These are phyloP conservation scores for Cardiospermum halicacabum DNA, from an alignment of 345 rosid genomes.

Conservation along the genomic window DNA sequence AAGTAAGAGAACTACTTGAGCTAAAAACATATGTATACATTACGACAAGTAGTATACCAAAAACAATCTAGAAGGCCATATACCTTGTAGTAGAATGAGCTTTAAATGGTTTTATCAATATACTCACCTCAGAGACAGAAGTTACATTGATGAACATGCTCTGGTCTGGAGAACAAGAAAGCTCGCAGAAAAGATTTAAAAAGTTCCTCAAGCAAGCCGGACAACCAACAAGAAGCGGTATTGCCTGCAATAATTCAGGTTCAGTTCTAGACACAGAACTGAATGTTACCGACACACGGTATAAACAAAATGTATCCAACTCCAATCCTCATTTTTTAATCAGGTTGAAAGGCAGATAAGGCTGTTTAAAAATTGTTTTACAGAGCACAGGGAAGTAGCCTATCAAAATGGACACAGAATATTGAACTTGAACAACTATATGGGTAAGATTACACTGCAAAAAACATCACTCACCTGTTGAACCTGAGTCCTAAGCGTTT, in stretches of 20 bases:
- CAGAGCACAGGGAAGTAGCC: background rate
- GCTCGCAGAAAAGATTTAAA: slow-evolving; percentile 90
- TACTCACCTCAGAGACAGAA: slow-evolving; percentile 68
- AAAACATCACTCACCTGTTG: slow-evolving; percentile 59
- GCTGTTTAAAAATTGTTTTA: background rate
- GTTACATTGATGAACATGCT: slow-evolving; percentile 89
- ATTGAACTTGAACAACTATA: background rate
- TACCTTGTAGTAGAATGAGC: background rate
- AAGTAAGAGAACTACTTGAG: background rate
- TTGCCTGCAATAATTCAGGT: slow-evolving; percentile 49
- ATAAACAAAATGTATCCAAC: background rate
- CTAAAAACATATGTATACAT: background rate
- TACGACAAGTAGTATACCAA: background rate
- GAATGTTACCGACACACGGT: background rate
- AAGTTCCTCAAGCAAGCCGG: slow-evolving; percentile 98
- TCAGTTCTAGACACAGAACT: background rate
- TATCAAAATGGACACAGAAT: background rate
- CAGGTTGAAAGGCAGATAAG: background rate
- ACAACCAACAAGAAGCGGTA: slow-evolving; percentile 96
- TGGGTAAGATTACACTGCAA: background rate
- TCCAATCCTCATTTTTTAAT: background rate
- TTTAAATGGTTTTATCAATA: background rate
- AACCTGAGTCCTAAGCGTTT: slow-evolving; percentile 78
- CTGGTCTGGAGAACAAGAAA: slow-evolving; percentile 90
- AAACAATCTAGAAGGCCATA: slow-evolving; percentile 6